These are phyloP conservation scores for Cladosporium cucumerinum DNA, from an alignment of 2,329 filamentous ascomycete genomes.

Conservation along the genomic window DNA sequence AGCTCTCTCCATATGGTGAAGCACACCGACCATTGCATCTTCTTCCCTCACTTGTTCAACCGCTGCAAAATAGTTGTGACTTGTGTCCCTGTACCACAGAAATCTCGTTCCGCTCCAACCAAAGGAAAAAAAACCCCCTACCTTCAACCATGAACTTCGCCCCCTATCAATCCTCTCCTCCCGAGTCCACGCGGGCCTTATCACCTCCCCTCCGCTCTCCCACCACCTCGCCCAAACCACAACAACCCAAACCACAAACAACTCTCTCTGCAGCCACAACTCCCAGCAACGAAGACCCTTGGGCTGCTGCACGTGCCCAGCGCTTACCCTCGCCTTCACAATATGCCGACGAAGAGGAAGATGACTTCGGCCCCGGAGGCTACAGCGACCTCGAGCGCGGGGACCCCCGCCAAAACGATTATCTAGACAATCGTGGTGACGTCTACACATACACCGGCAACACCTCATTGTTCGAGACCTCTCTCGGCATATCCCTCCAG, in stretches of 20 bases:
- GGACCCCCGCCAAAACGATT: conserved; percentile 29
- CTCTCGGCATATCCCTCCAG: conserved; percentile 78
- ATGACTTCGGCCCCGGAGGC: background rate
- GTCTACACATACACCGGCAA: conserved; percentile 47
- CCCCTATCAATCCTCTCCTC: conserved; percentile 89
- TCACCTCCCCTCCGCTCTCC: conserved; percentile 63
- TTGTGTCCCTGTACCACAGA: background rate
- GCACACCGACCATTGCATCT: background rate
- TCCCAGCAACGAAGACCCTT: conserved; percentile 35
- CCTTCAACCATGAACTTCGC: conserved; percentile 67
- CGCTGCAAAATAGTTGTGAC: background rate
- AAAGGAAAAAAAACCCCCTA: background rate
- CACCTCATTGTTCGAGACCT: conserved; percentile 70
- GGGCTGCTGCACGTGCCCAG: conserved; percentile 40
- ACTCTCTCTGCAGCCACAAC: conserved; percentile 30
- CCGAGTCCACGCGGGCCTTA: conserved; percentile 76
- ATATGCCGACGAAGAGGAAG: conserved; percentile 28
- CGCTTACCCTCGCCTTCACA: conserved; percentile 38
- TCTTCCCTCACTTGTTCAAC: background rate
- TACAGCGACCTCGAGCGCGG: conserved; percentile 33
- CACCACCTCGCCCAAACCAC: conserved; percentile 47
- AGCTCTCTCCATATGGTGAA: background rate
- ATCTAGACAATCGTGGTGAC: conserved; percentile 25
- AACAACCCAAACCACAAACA: conserved; percentile 23
- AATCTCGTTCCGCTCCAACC: background rate